Percentiles rank a stretch among this genome's conserved stretches.
Conservation (phyloP, 1,139 yeast species). For the Blastobotrys ciferrii region DNA sequence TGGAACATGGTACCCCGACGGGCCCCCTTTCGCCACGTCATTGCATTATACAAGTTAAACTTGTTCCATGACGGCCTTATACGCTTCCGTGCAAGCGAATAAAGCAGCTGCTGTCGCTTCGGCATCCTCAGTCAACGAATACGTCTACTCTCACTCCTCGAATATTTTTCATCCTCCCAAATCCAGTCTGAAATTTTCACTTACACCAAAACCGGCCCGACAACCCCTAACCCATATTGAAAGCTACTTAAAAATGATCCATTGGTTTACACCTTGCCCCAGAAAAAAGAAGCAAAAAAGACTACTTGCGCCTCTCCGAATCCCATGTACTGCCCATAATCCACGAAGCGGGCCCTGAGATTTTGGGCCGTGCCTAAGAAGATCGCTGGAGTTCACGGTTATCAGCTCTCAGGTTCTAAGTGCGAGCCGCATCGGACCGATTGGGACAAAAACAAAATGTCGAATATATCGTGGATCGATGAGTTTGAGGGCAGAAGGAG, state of each 20-base stretch:
- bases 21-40: slow-evolving; percentile 46
- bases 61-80: slow-evolving; percentile 92
- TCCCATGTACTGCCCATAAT: too few relatives aligned
- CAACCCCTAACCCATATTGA: not conserved
- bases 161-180: not conserved
- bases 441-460: not conserved
- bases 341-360: too few relatives aligned
- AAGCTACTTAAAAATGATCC: too few relatives aligned
- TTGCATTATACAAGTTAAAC: slow-evolving; percentile 82
- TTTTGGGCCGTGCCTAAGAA: too few relatives aligned
- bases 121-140: slow-evolving; percentile 21
- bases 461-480: too few relatives aligned
- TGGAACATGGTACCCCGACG: slow-evolving; percentile 70
- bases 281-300: too few relatives aligned
- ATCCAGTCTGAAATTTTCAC: not conserved
- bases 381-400: too few relatives aligned
- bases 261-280: too few relatives aligned
- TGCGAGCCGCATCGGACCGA: not conserved
- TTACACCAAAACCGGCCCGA: not conserved
- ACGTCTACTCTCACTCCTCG: not conserved
- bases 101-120: slow-evolving; percentile 26
- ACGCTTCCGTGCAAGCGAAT: slow-evolving; percentile 41
- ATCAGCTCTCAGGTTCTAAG: too few relatives aligned
- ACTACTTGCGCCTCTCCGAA: too few relatives aligned
- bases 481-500: too few relatives aligned